These are phyloP conservation scores for Daldinia grandis DNA, from an alignment of 495 filamentous ascomycete species.

Conservation along the genomic window DNA sequence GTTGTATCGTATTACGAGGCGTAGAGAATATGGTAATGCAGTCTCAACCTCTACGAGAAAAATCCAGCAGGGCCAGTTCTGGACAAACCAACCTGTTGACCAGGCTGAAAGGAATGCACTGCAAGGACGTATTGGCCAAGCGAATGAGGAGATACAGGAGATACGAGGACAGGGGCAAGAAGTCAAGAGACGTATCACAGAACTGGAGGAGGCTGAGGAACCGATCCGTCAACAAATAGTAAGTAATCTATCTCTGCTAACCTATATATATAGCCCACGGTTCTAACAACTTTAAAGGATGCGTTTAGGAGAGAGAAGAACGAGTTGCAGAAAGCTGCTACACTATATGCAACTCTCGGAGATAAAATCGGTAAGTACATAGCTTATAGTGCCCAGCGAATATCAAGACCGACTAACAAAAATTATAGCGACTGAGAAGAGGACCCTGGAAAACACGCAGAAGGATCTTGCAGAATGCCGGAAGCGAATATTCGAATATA, in stretches of 20 bases:
- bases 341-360: conserved; percentile 71
- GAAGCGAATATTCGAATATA: conserved; percentile 47
- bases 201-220: conserved; percentile 30
- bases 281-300: conserved; percentile 47
- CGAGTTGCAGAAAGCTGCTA: conserved; percentile 67
- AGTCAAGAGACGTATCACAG: conserved; percentile 48
- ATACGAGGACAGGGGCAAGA: conserved; percentile 48
- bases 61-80: conserved; percentile 66
- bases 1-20: conserved; percentile 65
- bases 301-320: conserved; percentile 49
- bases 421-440: conserved; percentile 61
- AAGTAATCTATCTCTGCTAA: conserved; percentile 20
- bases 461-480: conserved; percentile 48
- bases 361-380: conserved; percentile 67
- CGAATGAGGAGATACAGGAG: conserved; percentile 49
- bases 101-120: conserved; percentile 62
- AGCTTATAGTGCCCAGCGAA: conserved; percentile 14
- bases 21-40: conserved; percentile 79
- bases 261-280: not conserved
- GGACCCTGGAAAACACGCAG: conserved; percentile 54
- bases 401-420: conserved; percentile 29
- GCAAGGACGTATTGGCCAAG: conserved; percentile 46
- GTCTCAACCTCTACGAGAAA: conserved; percentile 68
- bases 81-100: conserved; percentile 83
- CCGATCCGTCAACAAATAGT: conserved; percentile 44